phyloP scores from a whole-genome alignment of 352 stramenopile species.

The Globisporangium radiosum region DNA sequence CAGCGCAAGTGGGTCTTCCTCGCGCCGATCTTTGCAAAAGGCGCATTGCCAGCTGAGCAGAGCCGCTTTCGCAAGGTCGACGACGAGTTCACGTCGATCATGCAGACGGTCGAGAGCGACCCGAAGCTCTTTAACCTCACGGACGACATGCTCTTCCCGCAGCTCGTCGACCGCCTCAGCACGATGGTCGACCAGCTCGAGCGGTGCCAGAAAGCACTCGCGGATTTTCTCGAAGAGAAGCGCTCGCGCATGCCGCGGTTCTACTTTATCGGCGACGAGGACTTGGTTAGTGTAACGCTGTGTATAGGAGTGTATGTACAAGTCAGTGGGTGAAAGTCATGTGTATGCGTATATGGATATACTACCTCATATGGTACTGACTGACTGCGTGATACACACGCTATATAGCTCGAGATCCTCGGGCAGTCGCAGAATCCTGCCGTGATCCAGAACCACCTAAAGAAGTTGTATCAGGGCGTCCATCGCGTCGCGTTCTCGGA shows the following conservation, averaged over 20 bases:
- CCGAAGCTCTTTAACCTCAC: slow-evolving; percentile 91
- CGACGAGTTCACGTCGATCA: slow-evolving; percentile 93
- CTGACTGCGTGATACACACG: no score
- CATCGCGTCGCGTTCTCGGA: slow-evolving; percentile 88
- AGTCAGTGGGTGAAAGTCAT: no score
- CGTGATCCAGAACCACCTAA: slow-evolving; percentile 94
- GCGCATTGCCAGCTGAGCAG: slow-evolving; percentile 89
- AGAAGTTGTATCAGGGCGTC: slow-evolving; percentile 95
- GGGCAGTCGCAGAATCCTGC: slow-evolving; percentile 89
- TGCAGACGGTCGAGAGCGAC: slow-evolving; percentile 81
- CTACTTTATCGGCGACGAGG: slow-evolving; percentile 96
- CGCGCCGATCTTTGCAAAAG: slow-evolving; percentile 94
- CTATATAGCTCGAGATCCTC: slow-evolving; percentile 84
- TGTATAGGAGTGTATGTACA: no score
- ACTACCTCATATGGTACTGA: no score
- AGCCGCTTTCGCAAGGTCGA: slow-evolving; percentile 89
- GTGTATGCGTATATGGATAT: no score
- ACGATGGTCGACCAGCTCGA: slow-evolving; percentile 93
- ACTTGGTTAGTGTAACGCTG: slow-evolving; percentile 34
- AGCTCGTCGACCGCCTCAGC: slow-evolving; percentile 68
- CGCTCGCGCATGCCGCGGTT: slow-evolving; percentile 91
- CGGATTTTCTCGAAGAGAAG: slow-evolving; percentile 94
- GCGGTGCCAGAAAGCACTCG: slow-evolving; percentile 91
- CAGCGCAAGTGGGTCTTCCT: slow-evolving; percentile 97
- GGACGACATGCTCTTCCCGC: slow-evolving; percentile 88